Evolutionary conservation across 1,284 basidiomycete genomes (phyloP).

Genomic region (Rugosomyces carneus): DNA sequence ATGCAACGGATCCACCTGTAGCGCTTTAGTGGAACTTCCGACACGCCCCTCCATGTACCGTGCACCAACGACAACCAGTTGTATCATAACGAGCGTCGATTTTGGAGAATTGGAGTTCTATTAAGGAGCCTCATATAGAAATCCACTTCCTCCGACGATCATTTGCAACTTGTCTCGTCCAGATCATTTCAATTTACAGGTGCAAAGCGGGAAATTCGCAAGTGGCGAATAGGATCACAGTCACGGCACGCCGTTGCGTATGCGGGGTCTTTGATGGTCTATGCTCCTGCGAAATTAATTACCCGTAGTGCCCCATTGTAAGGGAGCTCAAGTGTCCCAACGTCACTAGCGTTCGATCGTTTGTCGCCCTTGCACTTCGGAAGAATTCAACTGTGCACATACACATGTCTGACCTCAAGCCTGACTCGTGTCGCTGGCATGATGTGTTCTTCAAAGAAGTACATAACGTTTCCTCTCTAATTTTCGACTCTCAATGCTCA

Average conservation of each 20-base stretch:
- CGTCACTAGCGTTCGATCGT: conserved; percentile 11
- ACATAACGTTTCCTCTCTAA: conserved; percentile 21
- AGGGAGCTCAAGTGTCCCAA: conserved; percentile 6
- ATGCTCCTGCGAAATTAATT: conserved; percentile 11
- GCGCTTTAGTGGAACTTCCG: no score
- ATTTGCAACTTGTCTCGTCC: not conserved
- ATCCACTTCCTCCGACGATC: not conserved
- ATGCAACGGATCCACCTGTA: no score
- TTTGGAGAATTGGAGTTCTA: not conserved
- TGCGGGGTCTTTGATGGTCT: conserved; percentile 1
- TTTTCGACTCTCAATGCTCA: conserved; percentile 22
- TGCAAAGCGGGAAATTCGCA: not conserved
- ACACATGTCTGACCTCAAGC: conserved; percentile 33
- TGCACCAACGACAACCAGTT: no score
- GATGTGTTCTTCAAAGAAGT: conserved; percentile 20
- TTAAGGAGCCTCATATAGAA: not conserved
- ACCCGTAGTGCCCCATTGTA: not conserved
- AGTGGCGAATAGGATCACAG: not conserved
- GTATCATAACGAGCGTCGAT: no score
- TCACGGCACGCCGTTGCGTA: not conserved
- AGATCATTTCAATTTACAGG: not conserved
- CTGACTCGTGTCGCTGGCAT: conserved; percentile 32
- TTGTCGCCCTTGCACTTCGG: conserved; percentile 15
- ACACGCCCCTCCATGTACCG: no score
- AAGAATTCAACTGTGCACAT: conserved; percentile 14